A percentile compares a stretch with the other conserved stretches of the same genome.
phyloP scores from a whole-genome alignment of 805 yeast species.

The Priceomyces castillae region DNA sequence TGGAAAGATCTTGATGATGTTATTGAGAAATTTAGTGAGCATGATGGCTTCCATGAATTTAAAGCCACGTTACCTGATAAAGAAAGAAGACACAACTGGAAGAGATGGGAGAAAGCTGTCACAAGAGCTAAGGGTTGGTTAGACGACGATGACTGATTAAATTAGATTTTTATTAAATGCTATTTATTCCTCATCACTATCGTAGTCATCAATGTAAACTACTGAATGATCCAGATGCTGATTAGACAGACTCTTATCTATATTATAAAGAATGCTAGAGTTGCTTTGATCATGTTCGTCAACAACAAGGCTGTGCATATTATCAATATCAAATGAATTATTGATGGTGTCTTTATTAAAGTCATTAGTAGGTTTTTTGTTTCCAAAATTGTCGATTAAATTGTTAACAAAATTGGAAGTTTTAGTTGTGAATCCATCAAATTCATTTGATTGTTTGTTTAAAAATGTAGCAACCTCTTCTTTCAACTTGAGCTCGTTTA shows the following conservation, averaged over 20 bases:
- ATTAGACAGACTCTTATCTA: slow-evolving; percentile 1
- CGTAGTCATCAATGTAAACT: slow-evolving; percentile 16
- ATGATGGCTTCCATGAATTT: slow-evolving; percentile 26
- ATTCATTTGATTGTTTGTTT: slow-evolving; percentile 20
- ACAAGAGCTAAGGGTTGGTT: slow-evolving; percentile 83
- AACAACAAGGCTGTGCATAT: too few relatives aligned
- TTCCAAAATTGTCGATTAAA: slow-evolving; percentile 23
- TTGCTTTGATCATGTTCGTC: slow-evolving; percentile 3
- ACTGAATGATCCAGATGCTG: slow-evolving; percentile 11
- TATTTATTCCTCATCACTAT: slow-evolving; percentile 6
- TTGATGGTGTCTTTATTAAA: too few relatives aligned
- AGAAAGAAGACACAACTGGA: slow-evolving; percentile 62
- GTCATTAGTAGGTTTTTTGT: slow-evolving; percentile 5
- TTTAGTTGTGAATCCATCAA: slow-evolving; percentile 22
- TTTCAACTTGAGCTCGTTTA: slow-evolving; percentile 5
- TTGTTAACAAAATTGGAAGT: slow-evolving; percentile 23
- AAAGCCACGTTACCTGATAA: slow-evolving; percentile 49
- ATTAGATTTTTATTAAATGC: not conserved
- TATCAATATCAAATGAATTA: slow-evolving; percentile 29
- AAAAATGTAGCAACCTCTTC: slow-evolving; percentile 16
- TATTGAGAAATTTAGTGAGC: slow-evolving; percentile 36
- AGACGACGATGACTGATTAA: slow-evolving; percentile 32
- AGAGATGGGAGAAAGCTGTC: slow-evolving; percentile 82
- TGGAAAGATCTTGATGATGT: slow-evolving; percentile 80
- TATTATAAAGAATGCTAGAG: slow-evolving; percentile 2